Evolutionary conservation across 108 stramenopile genomes (phyloP).

Genomic region (Cyclotella choctawhatcheeana): DNA sequence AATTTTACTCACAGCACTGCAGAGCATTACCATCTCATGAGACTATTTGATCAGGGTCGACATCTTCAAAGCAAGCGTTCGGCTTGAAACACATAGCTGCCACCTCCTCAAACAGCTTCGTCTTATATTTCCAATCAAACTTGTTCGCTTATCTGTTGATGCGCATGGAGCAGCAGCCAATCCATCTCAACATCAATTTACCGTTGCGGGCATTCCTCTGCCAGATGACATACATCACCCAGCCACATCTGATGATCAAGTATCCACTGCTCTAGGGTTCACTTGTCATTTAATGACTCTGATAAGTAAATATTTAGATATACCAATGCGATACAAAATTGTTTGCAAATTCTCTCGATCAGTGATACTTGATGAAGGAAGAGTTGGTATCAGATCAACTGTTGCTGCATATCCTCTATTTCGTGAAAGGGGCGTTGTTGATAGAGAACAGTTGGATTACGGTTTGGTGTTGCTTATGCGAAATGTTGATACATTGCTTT

Average conservation of each 20-base stretch:
- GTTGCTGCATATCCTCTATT: conserved; percentile 87
- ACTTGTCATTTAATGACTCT: conserved; percentile 76
- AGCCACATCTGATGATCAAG: conserved; percentile 74
- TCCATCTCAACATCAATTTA: conserved; percentile 44
- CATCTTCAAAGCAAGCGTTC: conserved; percentile 23
- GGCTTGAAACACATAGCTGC: conserved; percentile 30
- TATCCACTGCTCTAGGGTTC: conserved; percentile 85
- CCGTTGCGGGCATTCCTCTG: conserved; percentile 63
- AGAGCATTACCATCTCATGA: no score
- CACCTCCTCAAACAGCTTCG: conserved; percentile 28
- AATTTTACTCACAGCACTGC: no score
- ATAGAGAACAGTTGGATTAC: conserved; percentile 77
- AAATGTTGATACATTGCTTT: conserved; percentile 82
- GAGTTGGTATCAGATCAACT: not conserved
- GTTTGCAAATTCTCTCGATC: conserved; percentile 89
- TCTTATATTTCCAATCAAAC: conserved; percentile 33
- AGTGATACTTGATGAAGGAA: conserved; percentile 44
- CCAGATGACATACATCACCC: conserved; percentile 70
- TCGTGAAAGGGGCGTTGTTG: conserved; percentile 64
- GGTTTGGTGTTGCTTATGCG: conserved; percentile 67
- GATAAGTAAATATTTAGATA: conserved; percentile 80
- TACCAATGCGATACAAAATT: conserved; percentile 76
- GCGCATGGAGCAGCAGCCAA: not conserved
- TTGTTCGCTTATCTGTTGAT: conserved; percentile 8
- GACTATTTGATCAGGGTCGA: not conserved